Evolutionary conservation across 441 rosid genomes (phyloP), one percentile per base, ranked within the genome.

Genomic region (Viola pubescens): DNA sequence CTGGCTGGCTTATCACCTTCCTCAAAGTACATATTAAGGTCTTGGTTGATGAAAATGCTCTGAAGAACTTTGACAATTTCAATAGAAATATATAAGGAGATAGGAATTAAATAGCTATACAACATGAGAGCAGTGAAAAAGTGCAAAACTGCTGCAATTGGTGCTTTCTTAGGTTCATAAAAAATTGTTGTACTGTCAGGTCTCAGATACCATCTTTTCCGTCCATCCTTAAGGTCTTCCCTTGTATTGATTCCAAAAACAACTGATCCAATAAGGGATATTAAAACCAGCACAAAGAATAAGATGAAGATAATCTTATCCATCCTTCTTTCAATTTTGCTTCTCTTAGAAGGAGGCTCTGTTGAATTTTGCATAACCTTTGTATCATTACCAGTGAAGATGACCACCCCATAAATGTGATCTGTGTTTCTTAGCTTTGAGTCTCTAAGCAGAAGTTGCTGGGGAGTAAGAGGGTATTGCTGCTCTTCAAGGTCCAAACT

Each of bases 51-150:
- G 79, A 91, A 89, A 60, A 79, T 43, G 64, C 97, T 86, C 79
- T 94, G 98, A 56, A 94, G 88, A 63, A 87, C 85, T 78, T 91
- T 94, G 52, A 94, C 98, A 42, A 94, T 74, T 77, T 94, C 99
- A 50, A 94, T 88, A 9, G 99, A 94, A 16, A 94, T 97, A 48
- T 94, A 94, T 71, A 94, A 73, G 41, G 98, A 91, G 69, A 94
- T 88, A 3, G 99, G 99, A 54, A 94, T 94, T 69, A 94, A 82
- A 70, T 94, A 91, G 59, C 94, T 81, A 70, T 91, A 88, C 69
- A 94, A 60, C 94, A 94, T 87, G 4, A 94, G 75, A 7, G 95
- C 92, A 9, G 96, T 84, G 68, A 91, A 63, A 70, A 94, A 94
- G 58, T 88, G 97, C 67, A 73, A 64, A 40, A 84, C 39, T 34